A percentile compares a stretch with the other conserved stretches of the same genome.
Evolutionary conservation across 306 rosid species (phyloP).

Genomic region (Parietaria judaica): DNA sequence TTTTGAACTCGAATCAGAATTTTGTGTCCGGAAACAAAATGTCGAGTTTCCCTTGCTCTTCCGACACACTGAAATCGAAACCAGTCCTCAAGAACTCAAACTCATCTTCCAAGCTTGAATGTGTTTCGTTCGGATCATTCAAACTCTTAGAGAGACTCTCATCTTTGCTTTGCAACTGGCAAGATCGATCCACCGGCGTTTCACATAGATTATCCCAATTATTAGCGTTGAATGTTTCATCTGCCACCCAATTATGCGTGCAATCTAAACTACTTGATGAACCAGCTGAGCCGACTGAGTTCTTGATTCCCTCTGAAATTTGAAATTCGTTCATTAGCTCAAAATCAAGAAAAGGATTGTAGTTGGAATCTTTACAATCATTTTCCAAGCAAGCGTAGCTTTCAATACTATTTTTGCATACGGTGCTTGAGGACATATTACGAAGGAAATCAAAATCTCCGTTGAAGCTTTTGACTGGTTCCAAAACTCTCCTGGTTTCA

Average conservation of each 20-base stretch:
- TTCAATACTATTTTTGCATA: constrained; percentile 11
- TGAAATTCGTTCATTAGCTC: constrained; percentile 7
- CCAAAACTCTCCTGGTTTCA: background rate
- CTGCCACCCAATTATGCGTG: constrained; percentile 9
- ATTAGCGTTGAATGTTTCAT: constrained; percentile 17
- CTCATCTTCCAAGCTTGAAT: constrained; percentile 21
- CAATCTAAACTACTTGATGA: background rate
- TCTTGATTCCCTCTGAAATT: constrained; percentile 9
- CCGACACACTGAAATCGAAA: constrained; percentile 52
- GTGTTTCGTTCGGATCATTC: constrained; percentile 26
- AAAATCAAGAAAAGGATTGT: constrained; percentile 9
- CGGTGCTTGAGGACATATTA: background rate
- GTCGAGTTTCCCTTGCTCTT: constrained; percentile 50
- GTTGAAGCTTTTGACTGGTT: background rate
- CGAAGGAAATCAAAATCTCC: background rate
- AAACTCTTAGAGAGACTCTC: constrained; percentile 20
- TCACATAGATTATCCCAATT: constrained; percentile 9
- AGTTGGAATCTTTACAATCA: constrained; percentile 12
- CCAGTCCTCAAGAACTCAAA: constrained; percentile 43
- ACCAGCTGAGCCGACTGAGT: background rate
- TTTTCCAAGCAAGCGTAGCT: constrained; percentile 17
- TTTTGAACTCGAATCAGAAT: background rate
- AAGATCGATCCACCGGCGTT: constrained; percentile 1
- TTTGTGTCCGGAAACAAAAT: constrained; percentile 26
- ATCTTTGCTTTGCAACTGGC: constrained; percentile 3